phyloP scores from a whole-genome alignment of 768 basidiomycete genomes.

The Pholiota molesta region DNA sequence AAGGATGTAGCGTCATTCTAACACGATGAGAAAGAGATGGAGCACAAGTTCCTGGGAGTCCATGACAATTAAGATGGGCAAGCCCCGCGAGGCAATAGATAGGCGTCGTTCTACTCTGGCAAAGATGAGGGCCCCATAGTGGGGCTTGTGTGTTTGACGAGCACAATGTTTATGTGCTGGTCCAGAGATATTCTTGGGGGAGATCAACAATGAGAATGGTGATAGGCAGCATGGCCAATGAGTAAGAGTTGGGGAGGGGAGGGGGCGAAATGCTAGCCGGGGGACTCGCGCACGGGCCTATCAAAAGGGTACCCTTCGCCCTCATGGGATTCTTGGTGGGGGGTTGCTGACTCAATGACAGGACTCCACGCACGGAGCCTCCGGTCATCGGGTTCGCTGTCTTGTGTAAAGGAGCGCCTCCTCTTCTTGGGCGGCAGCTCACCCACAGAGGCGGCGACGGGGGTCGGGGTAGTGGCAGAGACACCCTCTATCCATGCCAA shows the following conservation, averaged over 20 bases:
- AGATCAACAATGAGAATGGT: slow-evolving; percentile 10
- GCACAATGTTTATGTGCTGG: slow-evolving; percentile 12
- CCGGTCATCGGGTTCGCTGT: slow-evolving; percentile 30
- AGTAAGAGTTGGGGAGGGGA: slow-evolving; percentile 3
- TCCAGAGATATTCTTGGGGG: slow-evolving; percentile 12
- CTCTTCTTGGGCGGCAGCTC: slow-evolving; percentile 34
- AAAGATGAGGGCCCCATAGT: slow-evolving; percentile 11
- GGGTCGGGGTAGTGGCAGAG: slow-evolving; percentile 21
- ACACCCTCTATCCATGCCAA: slow-evolving; percentile 48
- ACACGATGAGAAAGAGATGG: slow-evolving; percentile 20
- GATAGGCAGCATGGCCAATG: slow-evolving; percentile 25
- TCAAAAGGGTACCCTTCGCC: slow-evolving; percentile 18
- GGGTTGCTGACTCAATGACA: slow-evolving; percentile 23
- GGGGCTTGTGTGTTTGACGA: slow-evolving; percentile 16
- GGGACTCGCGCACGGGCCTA: slow-evolving; percentile 21
- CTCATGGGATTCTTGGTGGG: slow-evolving; percentile 17
- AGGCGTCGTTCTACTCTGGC: slow-evolving; percentile 20
- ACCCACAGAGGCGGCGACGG: slow-evolving; percentile 12
- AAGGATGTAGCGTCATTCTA: slow-evolving; percentile 20
- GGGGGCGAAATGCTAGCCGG: slow-evolving; percentile 25
- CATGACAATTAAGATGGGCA: slow-evolving; percentile 10
- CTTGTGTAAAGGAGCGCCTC: slow-evolving; percentile 40
- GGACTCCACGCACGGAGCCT: slow-evolving; percentile 32
- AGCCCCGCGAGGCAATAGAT: slow-evolving; percentile 23
- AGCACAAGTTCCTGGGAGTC: slow-evolving; percentile 18